Conservation (phyloP, 1,139 yeast genomes). For the Ogataea hybrid region DNA sequence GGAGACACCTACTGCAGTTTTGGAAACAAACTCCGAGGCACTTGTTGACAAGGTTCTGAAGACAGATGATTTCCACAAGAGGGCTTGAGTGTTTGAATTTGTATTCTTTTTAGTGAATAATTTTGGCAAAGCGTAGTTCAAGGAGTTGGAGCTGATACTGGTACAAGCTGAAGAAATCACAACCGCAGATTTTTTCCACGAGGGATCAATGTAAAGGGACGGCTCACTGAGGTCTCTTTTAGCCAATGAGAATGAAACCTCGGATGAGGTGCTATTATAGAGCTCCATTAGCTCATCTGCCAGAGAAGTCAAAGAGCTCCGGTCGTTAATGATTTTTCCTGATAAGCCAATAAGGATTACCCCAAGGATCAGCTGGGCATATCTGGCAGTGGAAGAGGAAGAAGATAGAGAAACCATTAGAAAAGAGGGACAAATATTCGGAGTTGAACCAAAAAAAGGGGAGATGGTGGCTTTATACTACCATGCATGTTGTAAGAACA, state of each 20-base stretch:
- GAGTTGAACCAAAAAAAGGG: not conserved
- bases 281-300: slow-evolving; percentile 12
- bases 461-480: not conserved
- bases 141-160: slow-evolving; percentile 14
- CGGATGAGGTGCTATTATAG: slow-evolving; percentile 9
- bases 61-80: slow-evolving; percentile 1
- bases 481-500: not conserved
- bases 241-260: not conserved
- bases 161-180: slow-evolving; percentile 18
- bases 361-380: slow-evolving; percentile 11
- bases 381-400: slow-evolving; percentile 8
- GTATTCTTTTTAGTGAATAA: slow-evolving; percentile 9
- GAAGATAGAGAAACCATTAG: slow-evolving; percentile 7
- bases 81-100: not conserved
- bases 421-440: not conserved
- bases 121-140: slow-evolving; percentile 18
- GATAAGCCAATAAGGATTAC: slow-evolving; percentile 13
- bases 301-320: slow-evolving; percentile 10
- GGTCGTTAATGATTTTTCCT: slow-evolving; percentile 15
- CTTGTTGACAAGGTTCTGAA: slow-evolving; percentile 10
- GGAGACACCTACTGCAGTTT: slow-evolving; percentile 9
- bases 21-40: slow-evolving; percentile 4
- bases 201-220: slow-evolving; percentile 13
- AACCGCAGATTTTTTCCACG: slow-evolving; percentile 20
- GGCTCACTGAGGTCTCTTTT: slow-evolving; percentile 8